Percentiles rank a stretch among this genome's conserved stretches.
Conservation (phyloP, 352 stramenopile genomes). For the Phytophthora pini region DNA sequence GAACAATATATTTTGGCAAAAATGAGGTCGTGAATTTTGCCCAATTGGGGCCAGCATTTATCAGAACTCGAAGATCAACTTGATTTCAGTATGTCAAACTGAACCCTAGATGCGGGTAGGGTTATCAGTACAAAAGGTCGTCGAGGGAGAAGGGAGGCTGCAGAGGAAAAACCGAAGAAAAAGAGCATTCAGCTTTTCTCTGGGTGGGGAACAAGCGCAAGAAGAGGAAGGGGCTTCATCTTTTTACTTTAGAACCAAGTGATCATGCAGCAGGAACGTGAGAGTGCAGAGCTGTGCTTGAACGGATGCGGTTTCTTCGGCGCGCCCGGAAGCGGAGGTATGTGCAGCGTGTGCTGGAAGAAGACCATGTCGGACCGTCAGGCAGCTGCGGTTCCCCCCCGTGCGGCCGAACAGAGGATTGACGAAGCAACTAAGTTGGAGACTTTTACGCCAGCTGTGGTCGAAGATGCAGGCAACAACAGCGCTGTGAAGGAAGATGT, state of each 20-base stretch:
- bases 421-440: conserved; percentile 17
- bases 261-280: conserved; percentile 84
- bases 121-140: too few species aligned
- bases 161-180: conserved; percentile 7
- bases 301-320: conserved; percentile 87
- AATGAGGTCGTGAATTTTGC: conserved; percentile 1
- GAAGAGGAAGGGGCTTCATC: neutral
- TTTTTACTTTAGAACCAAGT: neutral
- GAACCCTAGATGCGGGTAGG: too few species aligned
- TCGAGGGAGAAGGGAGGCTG: too few species aligned
- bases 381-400: conserved; percentile 38
- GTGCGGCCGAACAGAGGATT: conserved; percentile 32
- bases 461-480: conserved; percentile 22
- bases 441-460: neutral
- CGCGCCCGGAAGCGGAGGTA: conserved; percentile 66
- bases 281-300: conserved; percentile 73
- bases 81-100: too few species aligned
- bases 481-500: conserved; percentile 27
- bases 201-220: conserved; percentile 44
- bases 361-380: conserved; percentile 84
- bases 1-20: neutral
- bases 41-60: conserved; percentile 18
- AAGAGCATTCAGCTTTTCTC: conserved; percentile 67
- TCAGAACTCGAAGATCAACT: conserved; percentile 15
- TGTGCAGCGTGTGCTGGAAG: conserved; percentile 89